phyloP scores from a whole-genome alignment of 2,329 filamentous ascomycete genomes.

The Thelonectria olida region DNA sequence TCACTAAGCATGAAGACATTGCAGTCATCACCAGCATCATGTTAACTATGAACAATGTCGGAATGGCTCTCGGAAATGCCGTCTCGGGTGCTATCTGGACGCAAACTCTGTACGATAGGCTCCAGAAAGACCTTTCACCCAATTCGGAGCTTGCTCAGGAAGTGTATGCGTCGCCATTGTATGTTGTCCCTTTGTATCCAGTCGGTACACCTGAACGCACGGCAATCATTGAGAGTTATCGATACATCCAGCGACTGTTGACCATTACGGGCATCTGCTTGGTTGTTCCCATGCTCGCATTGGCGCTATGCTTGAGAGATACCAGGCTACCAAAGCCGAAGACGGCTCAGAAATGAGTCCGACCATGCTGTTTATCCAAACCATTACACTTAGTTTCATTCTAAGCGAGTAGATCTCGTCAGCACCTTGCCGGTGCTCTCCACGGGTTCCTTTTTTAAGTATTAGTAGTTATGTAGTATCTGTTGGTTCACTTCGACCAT shows the following conservation, averaged over 20 bases:
- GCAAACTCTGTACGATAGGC: conserved; percentile 46
- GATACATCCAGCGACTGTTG: conserved; percentile 54
- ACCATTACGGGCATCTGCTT: conserved; percentile 56
- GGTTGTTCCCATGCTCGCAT: conserved; percentile 55
- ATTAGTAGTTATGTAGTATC: too few relatives aligned
- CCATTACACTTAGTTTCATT: not conserved
- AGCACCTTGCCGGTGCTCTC: not conserved
- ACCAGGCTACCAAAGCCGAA: not conserved
- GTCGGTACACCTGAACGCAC: conserved; percentile 54
- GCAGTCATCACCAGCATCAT: conserved; percentile 50
- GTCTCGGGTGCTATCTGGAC: conserved; percentile 54
- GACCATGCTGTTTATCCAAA: not conserved
- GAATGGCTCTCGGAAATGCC: conserved; percentile 51
- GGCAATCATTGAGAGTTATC: conserved; percentile 56
- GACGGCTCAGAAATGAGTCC: not conserved
- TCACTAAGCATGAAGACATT: conserved; percentile 47
- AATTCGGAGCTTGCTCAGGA: conserved; percentile 46
- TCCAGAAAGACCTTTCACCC: conserved; percentile 42
- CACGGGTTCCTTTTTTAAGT: not conserved
- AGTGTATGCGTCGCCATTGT: conserved; percentile 50
- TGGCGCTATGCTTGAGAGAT: conserved; percentile 54
- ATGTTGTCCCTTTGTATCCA: conserved; percentile 44
- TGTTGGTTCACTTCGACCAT: not conserved
- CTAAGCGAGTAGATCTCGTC: not conserved
- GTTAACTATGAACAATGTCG: conserved; percentile 51